These are phyloP conservation scores for Pittosporum tobira DNA, from an alignment of 129 eudicot genomes.

Conservation along the genomic window DNA sequence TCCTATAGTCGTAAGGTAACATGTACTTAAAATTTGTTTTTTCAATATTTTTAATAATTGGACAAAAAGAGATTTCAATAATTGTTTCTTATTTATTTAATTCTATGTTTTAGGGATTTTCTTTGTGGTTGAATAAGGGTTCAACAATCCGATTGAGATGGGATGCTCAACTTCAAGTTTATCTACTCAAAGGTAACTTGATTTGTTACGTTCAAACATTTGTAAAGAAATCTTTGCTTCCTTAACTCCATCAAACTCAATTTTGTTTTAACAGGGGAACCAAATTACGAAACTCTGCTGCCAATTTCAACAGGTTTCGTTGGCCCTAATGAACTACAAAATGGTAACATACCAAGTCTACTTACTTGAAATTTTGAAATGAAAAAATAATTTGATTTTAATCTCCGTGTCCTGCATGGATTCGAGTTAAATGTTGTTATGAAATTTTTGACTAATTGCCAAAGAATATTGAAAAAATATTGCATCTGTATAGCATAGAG, in stretches of 20 bases:
- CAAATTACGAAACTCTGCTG: constrained; percentile 2
- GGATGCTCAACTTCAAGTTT: constrained; percentile 13
- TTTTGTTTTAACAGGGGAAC: constrained; percentile 12
- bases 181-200: constrained; percentile 10
- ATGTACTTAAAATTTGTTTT: neutral
- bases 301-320: constrained; percentile 10
- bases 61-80: neutral
- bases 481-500: no score
- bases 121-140: constrained; percentile 24
- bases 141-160: constrained; percentile 14
- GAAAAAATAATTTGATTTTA: neutral
- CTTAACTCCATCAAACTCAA: no score
- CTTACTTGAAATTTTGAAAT: neutral
- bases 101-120: neutral
- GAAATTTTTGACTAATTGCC: no score
- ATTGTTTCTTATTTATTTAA: neutral
- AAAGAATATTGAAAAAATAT: neutral
- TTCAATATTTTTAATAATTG: neutral
- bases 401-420: no score
- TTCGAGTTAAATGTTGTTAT: no score
- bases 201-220: neutral
- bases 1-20: constrained; percentile 9
- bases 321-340: neutral
- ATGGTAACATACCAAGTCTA: neutral
- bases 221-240: no score